Evolutionary conservation across 768 basidiomycete species (phyloP), one percentile per base, ranked within the genome.

Genomic region (Pisolithus sp.): DNA sequence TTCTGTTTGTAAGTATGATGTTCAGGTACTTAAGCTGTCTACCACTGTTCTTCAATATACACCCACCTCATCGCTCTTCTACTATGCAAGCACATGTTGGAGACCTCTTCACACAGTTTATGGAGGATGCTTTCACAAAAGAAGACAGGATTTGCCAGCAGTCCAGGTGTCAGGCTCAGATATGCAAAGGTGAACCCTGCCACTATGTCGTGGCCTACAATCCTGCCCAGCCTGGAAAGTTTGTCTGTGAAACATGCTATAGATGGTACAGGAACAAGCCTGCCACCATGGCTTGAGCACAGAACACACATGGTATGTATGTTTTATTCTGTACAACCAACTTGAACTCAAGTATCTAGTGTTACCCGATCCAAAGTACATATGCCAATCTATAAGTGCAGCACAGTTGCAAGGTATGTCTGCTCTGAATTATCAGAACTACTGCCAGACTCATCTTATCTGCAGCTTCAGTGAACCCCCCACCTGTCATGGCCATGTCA

Each of bases 91-190:
- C 21, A 13, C 21, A 6, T 24, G 23, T 5, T 10, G 10, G 2
- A 20, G 26, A 55, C 34, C 18, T 51, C 28, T 21, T 51, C 1
- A 49, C 48, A 2, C 54, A 55, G 42, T 55, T 52, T 38, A 52
- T 46, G 4, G 48, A 55, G 40, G 54, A 55, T 24, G 47, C 31
- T 23, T 15, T 28, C 30, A 42, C 51, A 5, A 15, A 43, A 26
- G 37, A 49, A 43, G 54, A 49, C 31, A 17, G 20, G 20, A 2
- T 31, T 2, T 55, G 51, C 36, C 38, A 52, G 34, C 18, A 17
- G 13, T 23, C 36, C 0, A 21, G 12, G 12, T 55, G 47, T 24
- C 28, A 37, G 12, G 13, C 21, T 13, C 24, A 34, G 5, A 55
- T 55, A 21, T 7, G 10, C 15, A 49, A 48, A n/a, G 54, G 53